A percentile compares a stretch with the other conserved stretches of the same genome.
These are phyloP conservation scores for Bolboschoenus planiculmis DNA, from an alignment of 176 grass and related monocot species.

Conservation along the genomic window DNA sequence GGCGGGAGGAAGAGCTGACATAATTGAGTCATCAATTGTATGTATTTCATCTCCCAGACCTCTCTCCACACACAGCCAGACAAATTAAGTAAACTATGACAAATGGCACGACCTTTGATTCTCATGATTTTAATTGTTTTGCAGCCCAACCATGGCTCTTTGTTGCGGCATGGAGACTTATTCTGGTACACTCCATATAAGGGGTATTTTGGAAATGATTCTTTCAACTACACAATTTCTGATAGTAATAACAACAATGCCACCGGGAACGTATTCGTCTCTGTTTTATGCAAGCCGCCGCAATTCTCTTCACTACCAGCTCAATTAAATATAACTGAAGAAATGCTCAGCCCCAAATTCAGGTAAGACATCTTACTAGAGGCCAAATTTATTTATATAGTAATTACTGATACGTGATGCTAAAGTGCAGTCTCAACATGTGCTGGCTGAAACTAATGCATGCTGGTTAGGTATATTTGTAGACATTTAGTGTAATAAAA, in stretches of 20 bases:
- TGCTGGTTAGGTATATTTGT: neutral
- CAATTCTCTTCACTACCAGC: constrained; percentile 66
- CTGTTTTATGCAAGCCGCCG: constrained; percentile 73
- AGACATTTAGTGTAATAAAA: neutral
- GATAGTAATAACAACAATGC: constrained; percentile 43
- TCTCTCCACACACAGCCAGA: neutral
- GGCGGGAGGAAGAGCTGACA: constrained; percentile 28
- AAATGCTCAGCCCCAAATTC: constrained; percentile 60
- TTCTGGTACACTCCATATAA: constrained; percentile 71
- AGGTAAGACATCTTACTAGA: constrained; percentile 35
- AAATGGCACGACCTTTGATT: neutral
- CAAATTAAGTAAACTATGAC: neutral
- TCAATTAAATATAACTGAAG: constrained; percentile 59
- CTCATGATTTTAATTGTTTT: constrained; percentile 20
- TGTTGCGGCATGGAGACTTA: constrained; percentile 30
- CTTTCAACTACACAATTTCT: constrained; percentile 57
- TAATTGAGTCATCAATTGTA: constrained; percentile 54
- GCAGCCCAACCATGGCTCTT: constrained; percentile 65
- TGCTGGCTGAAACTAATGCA: neutral
- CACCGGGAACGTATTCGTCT: constrained; percentile 46
- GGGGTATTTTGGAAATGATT: constrained; percentile 67
- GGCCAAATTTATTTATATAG: neutral
- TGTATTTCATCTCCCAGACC: neutral
- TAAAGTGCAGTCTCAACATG: neutral
- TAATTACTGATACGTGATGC: neutral